phyloP scores from a whole-genome alignment of 2,329 filamentous ascomycete species.

The Fusarium redolens region DNA sequence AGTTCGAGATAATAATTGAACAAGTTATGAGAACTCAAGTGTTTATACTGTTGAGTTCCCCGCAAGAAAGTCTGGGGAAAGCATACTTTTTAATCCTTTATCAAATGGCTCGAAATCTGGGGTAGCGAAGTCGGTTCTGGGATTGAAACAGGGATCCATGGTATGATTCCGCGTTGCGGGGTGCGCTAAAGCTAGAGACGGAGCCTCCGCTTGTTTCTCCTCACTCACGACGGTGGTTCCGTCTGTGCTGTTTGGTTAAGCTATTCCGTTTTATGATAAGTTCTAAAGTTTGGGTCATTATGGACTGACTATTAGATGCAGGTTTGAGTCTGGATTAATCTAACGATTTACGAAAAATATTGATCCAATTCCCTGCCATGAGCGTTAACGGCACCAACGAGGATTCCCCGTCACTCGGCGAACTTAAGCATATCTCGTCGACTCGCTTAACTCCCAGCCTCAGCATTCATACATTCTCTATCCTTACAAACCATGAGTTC shows the following conservation, averaged over 20 bases:
- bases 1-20: background rate
- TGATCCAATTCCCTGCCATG: background rate
- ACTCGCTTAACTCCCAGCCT: constrained; percentile 14
- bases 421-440: constrained; percentile 10
- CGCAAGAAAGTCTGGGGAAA: constrained; percentile 18
- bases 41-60: background rate
- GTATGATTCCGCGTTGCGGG: constrained; percentile 8
- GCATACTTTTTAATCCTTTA: constrained; percentile 14
- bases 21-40: background rate
- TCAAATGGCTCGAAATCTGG: constrained; percentile 7
- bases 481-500: background rate
- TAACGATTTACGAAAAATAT: background rate
- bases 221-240: constrained; percentile 3
- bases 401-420: background rate
- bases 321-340: background rate
- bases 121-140: background rate
- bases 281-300: background rate
- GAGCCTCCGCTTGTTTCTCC: constrained; percentile 7
- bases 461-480: constrained; percentile 5
- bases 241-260: background rate
- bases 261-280: background rate
- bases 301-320: constrained; percentile 6
- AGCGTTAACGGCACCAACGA: background rate
- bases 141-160: background rate
- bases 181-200: background rate